A percentile compares a stretch with the other conserved stretches of the same genome.
phyloP scores from a whole-genome alignment of 805 yeast genomes.

The Spathaspora passalidarum region DNA sequence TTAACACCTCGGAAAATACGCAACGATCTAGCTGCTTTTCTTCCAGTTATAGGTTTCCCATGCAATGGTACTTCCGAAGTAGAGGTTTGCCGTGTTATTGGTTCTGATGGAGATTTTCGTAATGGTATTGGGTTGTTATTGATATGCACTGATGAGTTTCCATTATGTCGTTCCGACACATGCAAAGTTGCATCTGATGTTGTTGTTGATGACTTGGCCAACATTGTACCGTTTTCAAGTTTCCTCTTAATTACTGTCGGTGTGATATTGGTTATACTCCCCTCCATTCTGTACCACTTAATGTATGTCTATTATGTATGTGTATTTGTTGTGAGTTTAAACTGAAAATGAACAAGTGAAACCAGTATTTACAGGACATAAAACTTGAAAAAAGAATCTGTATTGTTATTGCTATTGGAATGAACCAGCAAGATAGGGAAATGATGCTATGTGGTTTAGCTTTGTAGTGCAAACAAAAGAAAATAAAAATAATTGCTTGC shows the following conservation, averaged over 20 bases:
- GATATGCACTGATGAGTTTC: background rate
- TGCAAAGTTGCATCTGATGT: background rate
- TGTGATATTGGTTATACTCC: background rate
- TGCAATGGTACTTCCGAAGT: conserved; percentile 5
- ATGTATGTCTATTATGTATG: background rate
- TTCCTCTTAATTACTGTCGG: background rate
- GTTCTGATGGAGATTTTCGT: background rate
- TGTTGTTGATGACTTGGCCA: background rate
- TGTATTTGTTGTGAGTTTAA: background rate
- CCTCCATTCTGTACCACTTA: background rate
- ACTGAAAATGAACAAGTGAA: background rate
- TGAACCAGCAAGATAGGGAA: too few relatives aligned
- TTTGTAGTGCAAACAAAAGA: too few relatives aligned
- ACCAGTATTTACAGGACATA: background rate
- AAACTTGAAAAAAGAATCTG: background rate
- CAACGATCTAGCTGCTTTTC: conserved; percentile 58
- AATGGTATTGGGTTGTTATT: background rate
- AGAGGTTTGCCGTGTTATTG: background rate
- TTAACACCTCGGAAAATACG: conserved; percentile 45
- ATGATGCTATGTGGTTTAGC: too few relatives aligned
- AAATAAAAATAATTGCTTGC: too few relatives aligned
- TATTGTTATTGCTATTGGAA: too few relatives aligned
- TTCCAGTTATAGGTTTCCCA: conserved; percentile 31
- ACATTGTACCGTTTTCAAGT: background rate
- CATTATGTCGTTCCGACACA: background rate